A percentile compares a stretch with the other conserved stretches of the same genome.
These are phyloP conservation scores for Sanguinoderma infundibulare DNA, from an alignment of 1,284 basidiomycete species.

Conservation along the genomic window DNA sequence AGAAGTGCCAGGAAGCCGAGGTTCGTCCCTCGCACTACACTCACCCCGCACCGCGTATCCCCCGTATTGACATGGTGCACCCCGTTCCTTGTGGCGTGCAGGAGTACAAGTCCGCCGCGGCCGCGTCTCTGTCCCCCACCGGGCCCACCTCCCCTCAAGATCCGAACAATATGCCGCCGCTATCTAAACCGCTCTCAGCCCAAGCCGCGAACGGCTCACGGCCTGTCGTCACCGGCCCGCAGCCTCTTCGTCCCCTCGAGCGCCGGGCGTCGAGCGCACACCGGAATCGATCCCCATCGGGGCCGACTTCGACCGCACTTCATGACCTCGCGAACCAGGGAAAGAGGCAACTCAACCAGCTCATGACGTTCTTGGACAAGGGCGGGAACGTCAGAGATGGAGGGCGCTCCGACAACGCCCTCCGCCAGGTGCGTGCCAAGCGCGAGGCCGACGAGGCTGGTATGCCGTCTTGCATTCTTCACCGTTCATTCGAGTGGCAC, in stretches of 20 bases:
- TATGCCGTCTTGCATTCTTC: conserved; percentile 38
- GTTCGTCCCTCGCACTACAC: conserved; percentile 42
- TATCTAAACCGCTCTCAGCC: conserved; percentile 34
- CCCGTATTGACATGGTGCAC: not conserved
- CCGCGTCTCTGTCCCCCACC: conserved; percentile 37
- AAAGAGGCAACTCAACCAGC: conserved; percentile 77
- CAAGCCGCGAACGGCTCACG: conserved; percentile 40
- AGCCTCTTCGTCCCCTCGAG: conserved; percentile 72
- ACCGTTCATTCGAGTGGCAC: not conserved
- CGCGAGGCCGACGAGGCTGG: conserved; percentile 92
- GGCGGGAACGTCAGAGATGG: conserved; percentile 64
- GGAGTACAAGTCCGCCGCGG: conserved; percentile 65
- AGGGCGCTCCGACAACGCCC: conserved; percentile 62
- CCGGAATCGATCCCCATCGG: conserved; percentile 74
- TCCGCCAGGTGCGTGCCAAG: conserved; percentile 81
- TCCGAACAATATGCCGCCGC: conserved; percentile 34
- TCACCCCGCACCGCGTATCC: not conserved
- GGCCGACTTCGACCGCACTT: conserved; percentile 57
- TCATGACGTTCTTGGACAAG: conserved; percentile 80
- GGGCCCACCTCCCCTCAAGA: conserved; percentile 24
- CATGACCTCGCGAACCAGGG: conserved; percentile 82
- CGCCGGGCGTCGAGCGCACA: conserved; percentile 68
- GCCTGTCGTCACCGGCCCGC: conserved; percentile 63
- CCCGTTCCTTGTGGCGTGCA: conserved; percentile 30
- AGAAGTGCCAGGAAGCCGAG: conserved; percentile 85